Base-by-base conservation (phyloP, 768 basidiomycete species). In the Glaciozyma antarctica region DNA sequence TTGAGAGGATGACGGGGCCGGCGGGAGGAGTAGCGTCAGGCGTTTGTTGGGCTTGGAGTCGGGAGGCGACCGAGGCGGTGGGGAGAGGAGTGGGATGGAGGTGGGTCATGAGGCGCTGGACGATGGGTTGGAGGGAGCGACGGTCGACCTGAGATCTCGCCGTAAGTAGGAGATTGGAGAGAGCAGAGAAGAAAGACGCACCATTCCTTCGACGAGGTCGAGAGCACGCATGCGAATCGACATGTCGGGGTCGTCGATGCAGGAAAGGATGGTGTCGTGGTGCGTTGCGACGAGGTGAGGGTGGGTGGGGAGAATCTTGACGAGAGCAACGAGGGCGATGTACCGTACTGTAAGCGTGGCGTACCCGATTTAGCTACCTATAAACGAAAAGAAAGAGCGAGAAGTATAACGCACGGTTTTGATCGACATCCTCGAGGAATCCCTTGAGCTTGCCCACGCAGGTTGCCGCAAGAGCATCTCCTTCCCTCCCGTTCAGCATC, bases 171-270 rank as follows among this genome's bases (percentile, higher is more conserved):
- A 26, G 51, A 38, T 9, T 8, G 24, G 30, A 10, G 54, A 21
- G 17, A 41, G 38, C 7, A 41, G 13, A 41, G 38, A 34, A 15
- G 16, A n/a, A 28, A 19, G 53, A 72, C 80, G 71, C 74, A 91
- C 94, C 87, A 99, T 94, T 7, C 88, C 89, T 28, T 90, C 88
- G 32, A 97, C 83, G 6, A 99, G 82, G 73, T 98, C 95, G 30
- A 99, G 82, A 1, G 94, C 92, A 62, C 95, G 82, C 87, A 97
- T 88, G 21, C 95, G 84, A 64, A 99, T 97, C 65, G 90, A 93
- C 61, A 97, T 86, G 75, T 99, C 95, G 65, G 87, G 84, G 73
- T 98, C 94, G 71, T 88, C 87, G 59, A 97, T 82, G 71, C 90
- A 94, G 2, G 86, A 78, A 53, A 98, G 80, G 55, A 99, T 93